Evolutionary conservation across 768 basidiomycete genomes (phyloP).

Genomic region (Suillus discolor): DNA sequence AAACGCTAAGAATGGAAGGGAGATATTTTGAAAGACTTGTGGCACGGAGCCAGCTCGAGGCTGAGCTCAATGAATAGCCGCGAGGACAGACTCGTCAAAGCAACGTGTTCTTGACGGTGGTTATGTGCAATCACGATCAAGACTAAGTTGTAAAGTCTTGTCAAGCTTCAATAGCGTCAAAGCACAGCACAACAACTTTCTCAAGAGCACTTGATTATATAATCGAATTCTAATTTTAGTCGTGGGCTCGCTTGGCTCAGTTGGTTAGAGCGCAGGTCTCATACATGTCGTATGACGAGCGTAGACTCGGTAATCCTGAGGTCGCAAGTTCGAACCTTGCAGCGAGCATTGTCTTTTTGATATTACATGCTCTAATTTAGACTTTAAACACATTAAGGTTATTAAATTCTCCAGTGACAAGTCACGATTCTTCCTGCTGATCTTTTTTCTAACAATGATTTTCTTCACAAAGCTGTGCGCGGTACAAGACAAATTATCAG

Average conservation of each 20-base stretch:
- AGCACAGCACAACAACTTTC: not conserved
- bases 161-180: not conserved
- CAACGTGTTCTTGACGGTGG: slow-evolving; percentile 4
- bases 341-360: slow-evolving; percentile 43
- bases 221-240: not conserved
- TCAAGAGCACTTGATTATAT: not conserved
- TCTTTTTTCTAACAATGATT: not conserved
- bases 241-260: slow-evolving; percentile 50
- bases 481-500: not conserved
- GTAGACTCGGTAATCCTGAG: slow-evolving; percentile 49
- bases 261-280: slow-evolving; percentile 63
- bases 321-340: slow-evolving; percentile 67
- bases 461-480: not conserved
- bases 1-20: not conserved
- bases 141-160: not conserved
- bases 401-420: not conserved
- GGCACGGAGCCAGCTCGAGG: slow-evolving; percentile 5
- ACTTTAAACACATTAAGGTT: not conserved
- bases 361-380: not conserved
- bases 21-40: slow-evolving; percentile 2
- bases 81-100: slow-evolving; percentile 4
- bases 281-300: slow-evolving; percentile 40
- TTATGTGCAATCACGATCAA: slow-evolving; percentile 5
- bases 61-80: slow-evolving; percentile 1
- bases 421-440: not conserved